These are phyloP conservation scores for Suhomyces panamericanus DNA, from an alignment of 1,139 yeast species.

Conservation along the genomic window DNA sequence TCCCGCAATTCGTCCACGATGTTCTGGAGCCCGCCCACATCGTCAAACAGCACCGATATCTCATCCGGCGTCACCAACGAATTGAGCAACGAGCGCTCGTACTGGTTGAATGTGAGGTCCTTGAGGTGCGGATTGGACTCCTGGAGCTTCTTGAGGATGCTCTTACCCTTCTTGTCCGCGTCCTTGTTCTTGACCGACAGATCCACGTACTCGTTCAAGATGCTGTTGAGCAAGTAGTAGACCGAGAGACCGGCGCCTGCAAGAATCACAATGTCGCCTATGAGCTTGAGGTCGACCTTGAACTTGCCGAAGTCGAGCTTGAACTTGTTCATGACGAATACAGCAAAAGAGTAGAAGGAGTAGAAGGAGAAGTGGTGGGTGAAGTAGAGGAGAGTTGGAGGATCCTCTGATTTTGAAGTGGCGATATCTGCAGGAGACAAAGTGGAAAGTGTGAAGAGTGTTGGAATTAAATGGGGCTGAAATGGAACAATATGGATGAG, in stretches of 20 bases:
- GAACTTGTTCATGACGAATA: slow-evolving; percentile 36
- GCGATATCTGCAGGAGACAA: too few species aligned
- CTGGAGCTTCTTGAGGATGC: slow-evolving; percentile 60
- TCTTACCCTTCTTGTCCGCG: slow-evolving; percentile 64
- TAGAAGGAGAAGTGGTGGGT: too few species aligned
- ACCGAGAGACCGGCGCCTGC: slow-evolving; percentile 84
- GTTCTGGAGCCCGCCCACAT: slow-evolving; percentile 84
- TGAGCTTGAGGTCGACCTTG: slow-evolving; percentile 53
- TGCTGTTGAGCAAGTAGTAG: slow-evolving; percentile 64
- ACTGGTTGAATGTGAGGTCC: slow-evolving; percentile 59
- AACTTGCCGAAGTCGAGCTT: slow-evolving; percentile 42
- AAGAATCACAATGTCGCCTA: slow-evolving; percentile 69
- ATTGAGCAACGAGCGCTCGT: slow-evolving; percentile 73
- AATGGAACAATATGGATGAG: too few species aligned
- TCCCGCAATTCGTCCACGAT: slow-evolving; percentile 85
- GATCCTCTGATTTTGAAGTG: background rate
- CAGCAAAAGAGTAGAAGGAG: too few species aligned
- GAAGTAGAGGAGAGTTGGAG: too few species aligned
- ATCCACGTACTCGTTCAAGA: slow-evolving; percentile 54
- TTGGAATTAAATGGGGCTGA: too few species aligned
- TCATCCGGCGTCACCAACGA: slow-evolving; percentile 86
- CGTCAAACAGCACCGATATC: slow-evolving; percentile 69
- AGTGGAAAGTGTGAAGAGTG: too few species aligned
- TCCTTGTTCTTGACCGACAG: slow-evolving; percentile 61
- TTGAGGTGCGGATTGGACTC: slow-evolving; percentile 60